Conservation (phyloP, 768 basidiomycete species). For the Leucocoprinus leucothites region DNA sequence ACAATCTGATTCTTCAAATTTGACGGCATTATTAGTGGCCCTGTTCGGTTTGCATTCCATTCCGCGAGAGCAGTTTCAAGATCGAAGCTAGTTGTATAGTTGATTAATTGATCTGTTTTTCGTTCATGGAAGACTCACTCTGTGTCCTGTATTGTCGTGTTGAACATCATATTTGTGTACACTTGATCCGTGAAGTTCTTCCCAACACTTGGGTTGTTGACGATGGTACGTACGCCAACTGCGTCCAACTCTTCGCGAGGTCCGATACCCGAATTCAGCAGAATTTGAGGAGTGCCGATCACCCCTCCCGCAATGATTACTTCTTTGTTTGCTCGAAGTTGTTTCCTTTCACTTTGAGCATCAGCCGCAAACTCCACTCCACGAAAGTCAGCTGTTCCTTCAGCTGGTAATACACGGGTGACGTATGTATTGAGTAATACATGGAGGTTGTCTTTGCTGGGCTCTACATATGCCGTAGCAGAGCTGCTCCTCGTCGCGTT, state of each 20-base stretch:
- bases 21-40: constrained; percentile 6
- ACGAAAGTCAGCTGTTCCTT: constrained; percentile 10
- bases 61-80: constrained; percentile 3
- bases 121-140: background rate
- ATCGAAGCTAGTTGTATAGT: constrained; percentile 1
- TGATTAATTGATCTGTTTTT: no score
- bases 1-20: constrained; percentile 2
- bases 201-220: constrained; percentile 19
- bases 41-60: constrained; percentile 12
- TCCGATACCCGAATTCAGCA: constrained; percentile 24
- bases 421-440: constrained; percentile 14
- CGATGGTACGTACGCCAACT: constrained; percentile 14
- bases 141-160: background rate
- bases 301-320: constrained; percentile 29
- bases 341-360: constrained; percentile 6
- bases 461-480: constrained; percentile 13
- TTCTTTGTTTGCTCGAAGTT: constrained; percentile 23
- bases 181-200: constrained; percentile 20
- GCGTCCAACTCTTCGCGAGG: constrained; percentile 13
- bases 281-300: constrained; percentile 24
- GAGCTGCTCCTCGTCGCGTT: constrained; percentile 15
- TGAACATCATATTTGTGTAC: background rate
- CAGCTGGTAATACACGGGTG: constrained; percentile 10
- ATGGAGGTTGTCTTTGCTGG: background rate
- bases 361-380: constrained; percentile 12